phyloP scores from a whole-genome alignment of 164 flowering plant genomes.

The Santalum album region DNA sequence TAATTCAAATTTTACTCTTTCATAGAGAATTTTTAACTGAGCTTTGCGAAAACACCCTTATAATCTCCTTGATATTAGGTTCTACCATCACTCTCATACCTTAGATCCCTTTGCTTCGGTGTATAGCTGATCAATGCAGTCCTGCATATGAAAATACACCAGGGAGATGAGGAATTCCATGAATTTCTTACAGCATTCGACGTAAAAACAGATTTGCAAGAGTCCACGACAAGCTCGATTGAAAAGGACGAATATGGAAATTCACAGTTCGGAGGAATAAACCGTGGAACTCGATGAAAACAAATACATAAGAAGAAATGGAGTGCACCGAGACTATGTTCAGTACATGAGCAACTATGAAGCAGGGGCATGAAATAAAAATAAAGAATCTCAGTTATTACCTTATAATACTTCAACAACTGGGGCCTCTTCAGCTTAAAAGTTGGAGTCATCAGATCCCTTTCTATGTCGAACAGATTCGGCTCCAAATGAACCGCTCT shows the following conservation, averaged over 20 bases:
- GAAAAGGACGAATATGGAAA: too few relatives aligned
- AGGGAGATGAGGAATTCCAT: neutral
- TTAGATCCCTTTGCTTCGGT: constrained; percentile 49
- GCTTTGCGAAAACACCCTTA: too few relatives aligned
- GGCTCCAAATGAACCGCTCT: constrained; percentile 82
- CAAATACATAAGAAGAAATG: too few relatives aligned
- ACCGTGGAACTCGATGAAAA: too few relatives aligned
- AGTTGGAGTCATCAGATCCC: constrained; percentile 87
- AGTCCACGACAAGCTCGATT: too few relatives aligned
- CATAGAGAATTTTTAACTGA: too few relatives aligned
- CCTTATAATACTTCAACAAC: constrained; percentile 82
- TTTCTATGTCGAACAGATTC: constrained; percentile 74
- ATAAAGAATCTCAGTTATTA: constrained; percentile 8
- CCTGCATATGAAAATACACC: constrained; percentile 27
- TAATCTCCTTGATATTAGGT: neutral
- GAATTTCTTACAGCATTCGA: neutral
- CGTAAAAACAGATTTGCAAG: too few relatives aligned
- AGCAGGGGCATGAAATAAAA: neutral
- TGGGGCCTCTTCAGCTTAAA: constrained; percentile 91
- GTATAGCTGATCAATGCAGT: constrained; percentile 52
- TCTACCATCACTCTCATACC: constrained; percentile 18
- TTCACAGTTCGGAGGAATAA: too few relatives aligned
- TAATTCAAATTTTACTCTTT: too few relatives aligned
- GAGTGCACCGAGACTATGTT: too few relatives aligned
- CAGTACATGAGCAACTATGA: too few relatives aligned